phyloP scores from a whole-genome alignment of 257 asterid species.

The Fraxinus pennsylvanica region DNA sequence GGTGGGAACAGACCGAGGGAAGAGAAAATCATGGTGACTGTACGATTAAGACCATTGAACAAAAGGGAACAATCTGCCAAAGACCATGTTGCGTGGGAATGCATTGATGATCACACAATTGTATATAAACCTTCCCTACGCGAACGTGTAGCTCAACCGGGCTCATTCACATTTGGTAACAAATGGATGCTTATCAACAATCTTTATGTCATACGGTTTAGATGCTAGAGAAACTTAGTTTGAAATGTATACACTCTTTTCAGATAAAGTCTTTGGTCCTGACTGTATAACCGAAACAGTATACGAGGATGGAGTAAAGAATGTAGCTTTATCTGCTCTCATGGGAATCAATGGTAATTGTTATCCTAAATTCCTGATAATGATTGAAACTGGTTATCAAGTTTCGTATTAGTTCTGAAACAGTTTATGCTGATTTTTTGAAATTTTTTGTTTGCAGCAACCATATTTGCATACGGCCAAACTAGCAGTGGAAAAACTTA shows the following conservation, averaged over 20 bases:
- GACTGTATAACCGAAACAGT: constrained; percentile 69
- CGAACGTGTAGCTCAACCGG: constrained; percentile 58
- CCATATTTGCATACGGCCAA: constrained; percentile 96
- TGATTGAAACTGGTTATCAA: background rate
- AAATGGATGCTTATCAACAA: background rate
- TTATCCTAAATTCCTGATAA: constrained; percentile 2
- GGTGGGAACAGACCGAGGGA: constrained; percentile 64
- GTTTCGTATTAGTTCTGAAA: constrained; percentile 5
- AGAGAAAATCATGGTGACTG: constrained; percentile 91
- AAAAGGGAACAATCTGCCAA: constrained; percentile 76
- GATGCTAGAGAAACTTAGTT: constrained; percentile 7
- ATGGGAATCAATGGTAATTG: constrained; percentile 88
- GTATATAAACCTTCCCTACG: constrained; percentile 55
- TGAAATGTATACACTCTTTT: constrained; percentile 10
- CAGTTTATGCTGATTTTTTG: background rate
- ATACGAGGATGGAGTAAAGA: constrained; percentile 88
- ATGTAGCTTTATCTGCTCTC: constrained; percentile 89
- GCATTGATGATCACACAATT: constrained; percentile 74
- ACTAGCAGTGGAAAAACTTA: constrained; percentile 97
- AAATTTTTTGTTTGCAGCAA: constrained; percentile 57
- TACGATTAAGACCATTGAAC: constrained; percentile 84
- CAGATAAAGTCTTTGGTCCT: constrained; percentile 92
- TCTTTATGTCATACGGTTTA: constrained; percentile 2
- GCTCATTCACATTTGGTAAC: constrained; percentile 78
- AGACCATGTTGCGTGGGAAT: constrained; percentile 90